Conservation (phyloP, 805 yeast species). For the Nakazawaea populi region DNA sequence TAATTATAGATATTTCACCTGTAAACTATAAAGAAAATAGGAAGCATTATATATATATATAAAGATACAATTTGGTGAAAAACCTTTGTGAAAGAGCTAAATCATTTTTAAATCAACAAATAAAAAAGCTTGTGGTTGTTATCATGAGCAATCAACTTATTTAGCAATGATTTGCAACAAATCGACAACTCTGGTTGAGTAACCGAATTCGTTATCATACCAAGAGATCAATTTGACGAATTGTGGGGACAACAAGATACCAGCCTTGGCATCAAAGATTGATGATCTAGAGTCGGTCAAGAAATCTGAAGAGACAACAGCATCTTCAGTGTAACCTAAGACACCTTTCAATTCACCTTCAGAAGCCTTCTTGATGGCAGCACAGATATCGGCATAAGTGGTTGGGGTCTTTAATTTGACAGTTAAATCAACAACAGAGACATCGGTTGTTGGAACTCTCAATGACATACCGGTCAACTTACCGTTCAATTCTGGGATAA, state of each 20-base stretch:
- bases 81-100: neutral
- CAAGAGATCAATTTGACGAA: constrained; percentile 89
- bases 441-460: constrained; percentile 92
- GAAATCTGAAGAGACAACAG: constrained; percentile 89
- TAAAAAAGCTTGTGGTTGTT: neutral
- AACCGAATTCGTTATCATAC: constrained; percentile 96
- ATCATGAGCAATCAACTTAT: neutral
- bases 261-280: constrained; percentile 87
- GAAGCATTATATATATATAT: no score
- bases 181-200: constrained; percentile 95
- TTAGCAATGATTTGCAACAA: constrained; percentile 76
- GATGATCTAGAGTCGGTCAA: constrained; percentile 79
- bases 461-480: constrained; percentile 91
- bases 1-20: no score
- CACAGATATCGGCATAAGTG: constrained; percentile 78
- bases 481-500: constrained; percentile 85
- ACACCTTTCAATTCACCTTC: constrained; percentile 77
- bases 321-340: constrained; percentile 87
- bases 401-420: constrained; percentile 73
- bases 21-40: no score
- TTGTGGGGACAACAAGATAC: constrained; percentile 79
- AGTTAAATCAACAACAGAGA: constrained; percentile 90
- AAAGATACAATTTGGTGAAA: no score
- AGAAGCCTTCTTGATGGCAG: constrained; percentile 68
- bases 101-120: neutral